These are phyloP conservation scores for Naganishia kalamii DNA, from an alignment of 768 basidiomycete genomes.

Conservation along the genomic window DNA sequence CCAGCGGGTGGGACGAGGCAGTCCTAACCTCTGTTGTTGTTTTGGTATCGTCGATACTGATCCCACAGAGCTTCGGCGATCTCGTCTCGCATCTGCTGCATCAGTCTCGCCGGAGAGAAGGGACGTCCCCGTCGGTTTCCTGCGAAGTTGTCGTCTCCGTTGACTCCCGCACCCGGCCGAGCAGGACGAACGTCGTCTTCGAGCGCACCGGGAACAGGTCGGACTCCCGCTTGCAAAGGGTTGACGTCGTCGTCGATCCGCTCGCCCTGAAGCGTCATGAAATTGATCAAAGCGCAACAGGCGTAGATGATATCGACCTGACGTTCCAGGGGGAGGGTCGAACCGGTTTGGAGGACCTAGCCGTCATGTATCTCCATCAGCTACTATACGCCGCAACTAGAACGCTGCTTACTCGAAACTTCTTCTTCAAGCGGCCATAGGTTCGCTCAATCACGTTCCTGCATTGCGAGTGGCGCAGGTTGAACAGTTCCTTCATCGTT, in stretches of 20 bases:
- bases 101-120: no score
- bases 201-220: no score
- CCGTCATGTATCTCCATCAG: not conserved
- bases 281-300: slow-evolving; percentile 20
- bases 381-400: slow-evolving; percentile 12
- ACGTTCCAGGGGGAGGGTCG: slow-evolving; percentile 5
- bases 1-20: no score
- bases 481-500: slow-evolving; percentile 35
- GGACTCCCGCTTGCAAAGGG: no score
- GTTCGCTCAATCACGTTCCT: slow-evolving; percentile 37
- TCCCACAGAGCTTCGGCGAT: no score
- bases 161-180: no score
- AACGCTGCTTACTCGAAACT: slow-evolving; percentile 15
- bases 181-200: no score
- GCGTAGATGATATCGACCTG: slow-evolving; percentile 33
- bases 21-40: no score
- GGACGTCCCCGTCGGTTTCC: no score
- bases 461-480: slow-evolving; percentile 33
- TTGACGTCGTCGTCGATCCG: not conserved
- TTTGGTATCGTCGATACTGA: no score
- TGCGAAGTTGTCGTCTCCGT: no score
- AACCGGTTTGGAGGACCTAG: slow-evolving; percentile 3
- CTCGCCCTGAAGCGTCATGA: not conserved
- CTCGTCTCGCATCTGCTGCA: no score
- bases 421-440: slow-evolving; percentile 34